Evolutionary conservation across 1,284 basidiomycete genomes (phyloP).

Genomic region (Flammula alnicola): DNA sequence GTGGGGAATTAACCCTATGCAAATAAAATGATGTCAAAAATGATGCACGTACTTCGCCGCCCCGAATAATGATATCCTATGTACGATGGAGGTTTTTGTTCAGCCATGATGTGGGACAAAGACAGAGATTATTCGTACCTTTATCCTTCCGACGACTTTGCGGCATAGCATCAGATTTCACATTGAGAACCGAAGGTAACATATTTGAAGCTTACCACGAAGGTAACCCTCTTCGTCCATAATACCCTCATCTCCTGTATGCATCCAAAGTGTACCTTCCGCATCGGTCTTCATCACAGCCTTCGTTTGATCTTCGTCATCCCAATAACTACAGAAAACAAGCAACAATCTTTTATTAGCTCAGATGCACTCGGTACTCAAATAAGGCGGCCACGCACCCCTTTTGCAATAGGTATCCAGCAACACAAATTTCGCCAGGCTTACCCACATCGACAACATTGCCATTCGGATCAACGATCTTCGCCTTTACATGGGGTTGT

Average conservation of each 20-base stretch:
- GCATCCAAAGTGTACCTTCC: conserved; percentile 76
- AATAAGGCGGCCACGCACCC: conserved; percentile 49
- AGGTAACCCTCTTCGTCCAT: conserved; percentile 87
- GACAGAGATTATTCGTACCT: conserved; percentile 43
- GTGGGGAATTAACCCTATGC: neutral
- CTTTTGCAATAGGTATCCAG: conserved; percentile 81
- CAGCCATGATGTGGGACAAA: too few relatives aligned
- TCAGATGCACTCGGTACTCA: neutral
- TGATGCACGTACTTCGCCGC: conserved; percentile 65
- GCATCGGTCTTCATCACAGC: conserved; percentile 60
- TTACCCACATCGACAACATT: conserved; percentile 66
- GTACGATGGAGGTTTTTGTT: too few relatives aligned
- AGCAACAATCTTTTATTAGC: neutral
- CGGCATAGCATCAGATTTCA: neutral
- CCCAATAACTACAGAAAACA: conserved; percentile 69
- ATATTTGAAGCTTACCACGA: conserved; percentile 49
- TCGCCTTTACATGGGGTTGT: conserved; percentile 79
- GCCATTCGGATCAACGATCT: conserved; percentile 65
- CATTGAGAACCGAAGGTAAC: neutral
- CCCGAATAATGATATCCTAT: conserved; percentile 86
- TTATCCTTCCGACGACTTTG: conserved; percentile 78
- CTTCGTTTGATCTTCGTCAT: conserved; percentile 72
- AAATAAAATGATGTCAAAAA: neutral
- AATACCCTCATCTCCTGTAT: conserved; percentile 83
- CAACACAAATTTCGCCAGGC: conserved; percentile 76